Evolutionary conservation across 2,329 filamentous ascomycete species (phyloP).

Genomic region (Cadophora sp.): DNA sequence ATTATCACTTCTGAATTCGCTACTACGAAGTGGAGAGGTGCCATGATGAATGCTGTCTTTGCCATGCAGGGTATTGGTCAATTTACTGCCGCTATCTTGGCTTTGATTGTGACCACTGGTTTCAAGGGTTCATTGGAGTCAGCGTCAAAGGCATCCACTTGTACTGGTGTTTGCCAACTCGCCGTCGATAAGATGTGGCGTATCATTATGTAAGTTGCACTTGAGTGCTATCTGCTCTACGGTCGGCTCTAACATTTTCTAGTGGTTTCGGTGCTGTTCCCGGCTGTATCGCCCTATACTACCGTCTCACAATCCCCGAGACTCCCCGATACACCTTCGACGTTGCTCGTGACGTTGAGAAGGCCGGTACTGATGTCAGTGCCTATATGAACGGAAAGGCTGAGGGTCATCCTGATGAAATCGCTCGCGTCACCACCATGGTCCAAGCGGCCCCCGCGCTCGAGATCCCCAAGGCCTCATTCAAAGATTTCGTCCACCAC

Average conservation of each 20-base stretch:
- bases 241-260: constrained; percentile 10
- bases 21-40: constrained; percentile 83
- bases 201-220: constrained; percentile 62
- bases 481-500: constrained; percentile 72
- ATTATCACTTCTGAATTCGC: constrained; percentile 90
- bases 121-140: constrained; percentile 69
- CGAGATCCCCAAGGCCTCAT: constrained; percentile 73
- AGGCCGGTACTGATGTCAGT: constrained; percentile 74
- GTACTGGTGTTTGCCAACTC: constrained; percentile 67
- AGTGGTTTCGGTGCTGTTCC: constrained; percentile 79
- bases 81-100: constrained; percentile 75
- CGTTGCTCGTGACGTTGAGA: constrained; percentile 75
- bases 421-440: constrained; percentile 64
- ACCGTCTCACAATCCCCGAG: constrained; percentile 83
- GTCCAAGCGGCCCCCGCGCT: constrained; percentile 61
- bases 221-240: no score
- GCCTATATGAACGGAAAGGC: constrained; percentile 73
- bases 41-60: constrained; percentile 88
- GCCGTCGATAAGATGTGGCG: constrained; percentile 91
- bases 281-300: constrained; percentile 83
- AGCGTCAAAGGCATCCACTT: constrained; percentile 59
- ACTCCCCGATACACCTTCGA: constrained; percentile 90
- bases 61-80: constrained; percentile 89
- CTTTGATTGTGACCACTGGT: constrained; percentile 75
- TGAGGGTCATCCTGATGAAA: constrained; percentile 70